A percentile compares a stretch with the other conserved stretches of the same genome.
These are phyloP conservation scores for Petasospora rhodanensis DNA, from an alignment of 1,139 yeast genomes.

Conservation along the genomic window DNA sequence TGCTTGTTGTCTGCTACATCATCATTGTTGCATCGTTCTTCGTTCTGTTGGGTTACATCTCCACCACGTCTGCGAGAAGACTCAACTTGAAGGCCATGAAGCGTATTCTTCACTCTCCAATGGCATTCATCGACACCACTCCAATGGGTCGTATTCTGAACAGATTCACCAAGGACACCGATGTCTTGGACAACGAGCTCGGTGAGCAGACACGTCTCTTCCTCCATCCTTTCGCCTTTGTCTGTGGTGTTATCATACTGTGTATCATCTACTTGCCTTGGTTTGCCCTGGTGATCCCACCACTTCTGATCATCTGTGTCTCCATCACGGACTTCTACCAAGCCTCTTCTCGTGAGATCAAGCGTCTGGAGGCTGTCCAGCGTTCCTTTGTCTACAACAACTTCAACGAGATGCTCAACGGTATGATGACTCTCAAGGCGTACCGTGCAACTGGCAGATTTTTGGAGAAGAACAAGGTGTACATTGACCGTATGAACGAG, in stretches of 20 bases:
- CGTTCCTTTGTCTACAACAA: slow-evolving; percentile 60
- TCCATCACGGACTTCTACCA: slow-evolving; percentile 46
- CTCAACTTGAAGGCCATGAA: slow-evolving; percentile 50
- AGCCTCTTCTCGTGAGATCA: slow-evolving; percentile 57
- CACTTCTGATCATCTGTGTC: slow-evolving; percentile 39
- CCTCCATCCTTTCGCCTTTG: slow-evolving; percentile 47
- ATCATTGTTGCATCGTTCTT: slow-evolving; percentile 48
- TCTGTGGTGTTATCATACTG: slow-evolving; percentile 56
- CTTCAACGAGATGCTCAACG: slow-evolving; percentile 55
- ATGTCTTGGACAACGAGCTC: slow-evolving; percentile 71
- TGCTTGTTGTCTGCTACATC: slow-evolving; percentile 47
- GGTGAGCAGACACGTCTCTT: slow-evolving; percentile 55
- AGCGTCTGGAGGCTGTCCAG: slow-evolving; percentile 58
- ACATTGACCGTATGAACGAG: slow-evolving; percentile 50
- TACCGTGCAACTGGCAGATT: slow-evolving; percentile 38
- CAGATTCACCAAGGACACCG: slow-evolving; percentile 80
- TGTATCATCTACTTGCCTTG: slow-evolving; percentile 66
- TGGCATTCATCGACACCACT: slow-evolving; percentile 62
- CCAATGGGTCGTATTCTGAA: slow-evolving; percentile 70
- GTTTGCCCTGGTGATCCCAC: slow-evolving; percentile 59
- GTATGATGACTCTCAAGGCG: slow-evolving; percentile 53
- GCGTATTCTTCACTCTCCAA: slow-evolving; percentile 67
- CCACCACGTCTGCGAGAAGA: slow-evolving; percentile 39
- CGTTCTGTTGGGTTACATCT: slow-evolving; percentile 50
- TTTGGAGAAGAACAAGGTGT: slow-evolving; percentile 35